These are phyloP conservation scores for Juglanconis sp. DNA, from an alignment of 2,329 filamentous ascomycete species.

Conservation along the genomic window DNA sequence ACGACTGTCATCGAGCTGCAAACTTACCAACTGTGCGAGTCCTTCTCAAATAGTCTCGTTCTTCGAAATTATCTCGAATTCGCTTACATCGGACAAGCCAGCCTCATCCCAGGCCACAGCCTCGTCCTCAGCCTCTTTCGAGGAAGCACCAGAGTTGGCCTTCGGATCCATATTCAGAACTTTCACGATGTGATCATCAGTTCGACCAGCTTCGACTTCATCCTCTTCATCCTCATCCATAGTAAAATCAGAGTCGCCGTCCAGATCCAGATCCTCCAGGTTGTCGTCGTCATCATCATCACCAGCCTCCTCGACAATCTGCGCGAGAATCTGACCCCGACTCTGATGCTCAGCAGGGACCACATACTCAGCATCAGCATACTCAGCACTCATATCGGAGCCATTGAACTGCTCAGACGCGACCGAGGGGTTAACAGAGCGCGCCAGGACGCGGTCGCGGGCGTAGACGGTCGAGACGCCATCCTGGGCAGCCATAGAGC, in stretches of 20 bases:
- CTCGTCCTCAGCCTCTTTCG: too few species aligned
- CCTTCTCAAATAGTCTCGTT: too few species aligned
- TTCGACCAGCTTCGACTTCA: not conserved
- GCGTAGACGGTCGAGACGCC: constrained; percentile 36
- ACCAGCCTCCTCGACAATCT: not conserved
- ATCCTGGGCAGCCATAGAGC: constrained; percentile 36
- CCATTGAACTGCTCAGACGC: constrained; percentile 34
- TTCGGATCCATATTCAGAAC: not conserved
- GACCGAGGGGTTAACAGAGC: constrained; percentile 27
- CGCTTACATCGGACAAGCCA: too few species aligned
- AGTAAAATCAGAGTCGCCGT: not conserved
- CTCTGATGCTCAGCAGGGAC: constrained; percentile 30
- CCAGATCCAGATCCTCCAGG: not conserved
- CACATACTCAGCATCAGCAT: constrained; percentile 30
- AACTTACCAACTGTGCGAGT: too few species aligned
- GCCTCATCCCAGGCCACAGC: too few species aligned
- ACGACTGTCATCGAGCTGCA: too few species aligned
- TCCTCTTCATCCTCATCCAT: constrained; percentile 5
- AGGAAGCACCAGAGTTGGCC: not conserved
- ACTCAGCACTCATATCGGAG: constrained; percentile 29
- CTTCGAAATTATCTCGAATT: too few species aligned
- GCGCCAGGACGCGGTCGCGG: constrained; percentile 30
- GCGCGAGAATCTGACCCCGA: constrained; percentile 20
- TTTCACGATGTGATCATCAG: not conserved
- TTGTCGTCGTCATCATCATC: not conserved